phyloP scores from a whole-genome alignment of 1,284 basidiomycete species.

The Polyporus tsugae region DNA sequence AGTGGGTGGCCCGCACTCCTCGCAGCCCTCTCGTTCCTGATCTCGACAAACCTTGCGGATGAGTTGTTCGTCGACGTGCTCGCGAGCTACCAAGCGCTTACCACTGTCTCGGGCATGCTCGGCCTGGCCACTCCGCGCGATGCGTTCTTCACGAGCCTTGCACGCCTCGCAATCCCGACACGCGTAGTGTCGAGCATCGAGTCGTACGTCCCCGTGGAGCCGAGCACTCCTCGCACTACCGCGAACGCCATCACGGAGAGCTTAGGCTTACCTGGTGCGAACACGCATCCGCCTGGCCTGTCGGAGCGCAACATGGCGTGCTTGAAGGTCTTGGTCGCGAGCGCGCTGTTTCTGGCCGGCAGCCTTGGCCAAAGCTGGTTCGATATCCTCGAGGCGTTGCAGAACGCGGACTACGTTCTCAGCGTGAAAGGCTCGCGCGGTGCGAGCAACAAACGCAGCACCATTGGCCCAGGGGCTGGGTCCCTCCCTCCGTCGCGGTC shows the following conservation, averaged over 20 bases:
- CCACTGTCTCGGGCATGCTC: constrained; percentile 90
- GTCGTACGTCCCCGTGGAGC: constrained; percentile 62
- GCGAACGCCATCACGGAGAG: constrained; percentile 74
- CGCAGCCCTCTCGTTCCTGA: constrained; percentile 88
- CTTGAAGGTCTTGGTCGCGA: constrained; percentile 82
- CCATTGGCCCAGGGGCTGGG: constrained; percentile 44
- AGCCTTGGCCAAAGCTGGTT: constrained; percentile 92
- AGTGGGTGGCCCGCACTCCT: constrained; percentile 91
- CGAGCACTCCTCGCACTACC: constrained; percentile 66
- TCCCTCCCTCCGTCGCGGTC: constrained; percentile 41
- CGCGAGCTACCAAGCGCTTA: constrained; percentile 84
- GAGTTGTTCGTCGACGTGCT: constrained; percentile 88
- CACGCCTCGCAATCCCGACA: constrained; percentile 89
- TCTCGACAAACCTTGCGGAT: constrained; percentile 89
- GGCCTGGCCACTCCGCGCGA: constrained; percentile 89
- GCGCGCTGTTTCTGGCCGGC: constrained; percentile 84
- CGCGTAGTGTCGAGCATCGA: constrained; percentile 88
- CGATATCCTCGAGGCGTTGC: constrained; percentile 87
- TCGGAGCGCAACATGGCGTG: constrained; percentile 93
- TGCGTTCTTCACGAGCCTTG: constrained; percentile 88
- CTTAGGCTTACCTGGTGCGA: constrained; percentile 53
- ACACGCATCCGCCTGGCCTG: constrained; percentile 70
- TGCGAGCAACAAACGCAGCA: constrained; percentile 45
- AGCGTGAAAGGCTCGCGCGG: constrained; percentile 58
- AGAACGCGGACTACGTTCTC: constrained; percentile 93